These are phyloP conservation scores for Tolypocladium tundrense DNA, from an alignment of 2,329 filamentous ascomycete species.

Conservation along the genomic window DNA sequence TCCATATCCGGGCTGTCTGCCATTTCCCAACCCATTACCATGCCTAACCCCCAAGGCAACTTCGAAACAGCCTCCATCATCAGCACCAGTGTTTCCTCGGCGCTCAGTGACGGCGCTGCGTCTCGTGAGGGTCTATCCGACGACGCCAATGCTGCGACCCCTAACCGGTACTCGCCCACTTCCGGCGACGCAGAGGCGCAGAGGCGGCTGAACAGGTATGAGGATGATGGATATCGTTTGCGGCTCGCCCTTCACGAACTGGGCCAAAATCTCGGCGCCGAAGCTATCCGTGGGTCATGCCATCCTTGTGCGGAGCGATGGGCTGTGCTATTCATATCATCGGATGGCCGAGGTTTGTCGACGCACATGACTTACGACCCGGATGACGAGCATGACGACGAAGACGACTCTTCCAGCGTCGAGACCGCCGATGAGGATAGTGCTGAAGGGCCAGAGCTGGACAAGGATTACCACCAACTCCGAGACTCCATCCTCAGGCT, in stretches of 20 bases:
- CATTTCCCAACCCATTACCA: conserved; percentile 58
- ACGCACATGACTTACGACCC: conserved; percentile 63
- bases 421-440: conserved; percentile 53
- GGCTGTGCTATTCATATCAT: conserved; percentile 70
- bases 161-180: conserved; percentile 45
- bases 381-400: conserved; percentile 56
- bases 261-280: conserved; percentile 52
- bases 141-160: conserved; percentile 36
- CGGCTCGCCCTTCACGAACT: conserved; percentile 62
- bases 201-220: conserved; percentile 39
- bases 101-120: conserved; percentile 59
- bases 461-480: conserved; percentile 72
- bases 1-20: conserved; percentile 58
- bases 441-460: conserved; percentile 51
- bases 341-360: conserved; percentile 59
- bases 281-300: conserved; percentile 55
- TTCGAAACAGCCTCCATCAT: conserved; percentile 61
- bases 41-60: conserved; percentile 35
- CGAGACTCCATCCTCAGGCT: conserved; percentile 72
- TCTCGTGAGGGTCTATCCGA: conserved; percentile 55
- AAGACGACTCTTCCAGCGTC: conserved; percentile 50
- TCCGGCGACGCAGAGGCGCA: conserved; percentile 33
- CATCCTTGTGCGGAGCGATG: conserved; percentile 77
- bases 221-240: conserved; percentile 55
- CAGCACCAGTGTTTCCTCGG: conserved; percentile 63